phyloP scores from a whole-genome alignment of 768 basidiomycete species.

The Boletus eberwhitei region DNA sequence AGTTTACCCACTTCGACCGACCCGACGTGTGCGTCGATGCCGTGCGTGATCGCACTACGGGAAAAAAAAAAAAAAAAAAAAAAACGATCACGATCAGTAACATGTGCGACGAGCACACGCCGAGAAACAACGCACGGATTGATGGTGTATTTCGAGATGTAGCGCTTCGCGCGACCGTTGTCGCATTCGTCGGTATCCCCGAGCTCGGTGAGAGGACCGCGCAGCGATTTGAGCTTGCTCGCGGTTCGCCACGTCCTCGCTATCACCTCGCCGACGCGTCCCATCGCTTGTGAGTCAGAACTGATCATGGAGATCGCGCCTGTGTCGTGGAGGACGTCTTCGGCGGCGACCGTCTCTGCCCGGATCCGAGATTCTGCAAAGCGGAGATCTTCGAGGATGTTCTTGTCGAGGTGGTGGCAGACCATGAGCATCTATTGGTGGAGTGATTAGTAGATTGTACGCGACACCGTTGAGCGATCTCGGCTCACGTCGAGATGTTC shows the following conservation, averaged over 20 bases:
- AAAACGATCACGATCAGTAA: neutral
- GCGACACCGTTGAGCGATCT: neutral
- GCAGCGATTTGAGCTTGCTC: constrained; percentile 82
- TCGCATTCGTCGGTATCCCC: constrained; percentile 48
- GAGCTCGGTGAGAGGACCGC: constrained; percentile 66
- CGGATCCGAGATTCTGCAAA: constrained; percentile 98
- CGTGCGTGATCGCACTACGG: constrained; percentile 80
- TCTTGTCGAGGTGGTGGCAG: constrained; percentile 93
- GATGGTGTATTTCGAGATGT: constrained; percentile 94
- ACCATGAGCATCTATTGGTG: constrained; percentile 92
- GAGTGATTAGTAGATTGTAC: neutral
- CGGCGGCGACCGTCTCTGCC: constrained; percentile 94
- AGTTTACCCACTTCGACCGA: constrained; percentile 78
- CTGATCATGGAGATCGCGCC: constrained; percentile 98
- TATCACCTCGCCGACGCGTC: constrained; percentile 92
- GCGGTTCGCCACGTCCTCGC: constrained; percentile 96
- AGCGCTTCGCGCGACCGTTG: constrained; percentile 91
- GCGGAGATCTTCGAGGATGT: constrained; percentile 89
- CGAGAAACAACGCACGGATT: constrained; percentile 68
- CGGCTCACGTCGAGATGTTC: constrained; percentile 92
- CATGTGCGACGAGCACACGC: too few relatives aligned
- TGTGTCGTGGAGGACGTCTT: constrained; percentile 88
- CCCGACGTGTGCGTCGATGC: constrained; percentile 84
- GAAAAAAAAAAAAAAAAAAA: too few relatives aligned
- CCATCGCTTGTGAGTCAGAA: constrained; percentile 98